Conservation (phyloP, 106 monocot species). For the Hemerocallis citrina region DNA sequence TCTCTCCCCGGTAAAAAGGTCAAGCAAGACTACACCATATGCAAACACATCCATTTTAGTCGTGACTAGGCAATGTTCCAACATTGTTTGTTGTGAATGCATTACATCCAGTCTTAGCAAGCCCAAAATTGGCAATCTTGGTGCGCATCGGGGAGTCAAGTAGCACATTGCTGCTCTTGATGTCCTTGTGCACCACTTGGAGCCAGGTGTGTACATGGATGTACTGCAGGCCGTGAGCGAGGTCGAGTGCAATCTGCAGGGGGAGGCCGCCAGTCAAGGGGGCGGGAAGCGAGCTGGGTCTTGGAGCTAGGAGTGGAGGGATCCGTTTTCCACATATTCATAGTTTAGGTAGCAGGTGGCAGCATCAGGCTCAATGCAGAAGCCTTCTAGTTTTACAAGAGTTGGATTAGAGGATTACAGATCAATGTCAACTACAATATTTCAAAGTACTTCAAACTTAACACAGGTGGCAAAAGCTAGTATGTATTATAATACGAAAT, state of each 20-base stretch:
- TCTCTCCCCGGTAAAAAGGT: constrained; percentile 66
- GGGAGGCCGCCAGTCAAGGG: constrained; percentile 57
- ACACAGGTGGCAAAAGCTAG: too few relatives aligned
- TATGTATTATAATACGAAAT: too few relatives aligned
- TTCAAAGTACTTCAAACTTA: too few relatives aligned
- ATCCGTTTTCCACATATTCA: constrained; percentile 73
- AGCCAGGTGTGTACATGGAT: constrained; percentile 94
- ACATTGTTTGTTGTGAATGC: constrained; percentile 71
- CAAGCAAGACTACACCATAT: constrained; percentile 75
- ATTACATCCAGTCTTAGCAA: constrained; percentile 66
- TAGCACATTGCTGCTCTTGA: constrained; percentile 71
- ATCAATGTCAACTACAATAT: too few relatives aligned
- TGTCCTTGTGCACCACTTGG: constrained; percentile 84
- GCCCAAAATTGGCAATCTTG: constrained; percentile 88
- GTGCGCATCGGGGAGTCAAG: constrained; percentile 50
- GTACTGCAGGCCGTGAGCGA: constrained; percentile 86
- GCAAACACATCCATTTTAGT: constrained; percentile 91
- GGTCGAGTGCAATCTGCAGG: constrained; percentile 58
- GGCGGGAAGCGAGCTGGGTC: constrained; percentile 11
- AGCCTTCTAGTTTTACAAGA: constrained; percentile 86
- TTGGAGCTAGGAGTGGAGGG: constrained; percentile 59
- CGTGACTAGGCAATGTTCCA: constrained; percentile 67
- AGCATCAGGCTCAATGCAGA: constrained; percentile 56
- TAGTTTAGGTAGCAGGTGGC: constrained; percentile 69
- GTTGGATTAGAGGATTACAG: too few relatives aligned